Conservation (phyloP, 495 filamentous ascomycete species). For the Aspergillus cristatus region DNA sequence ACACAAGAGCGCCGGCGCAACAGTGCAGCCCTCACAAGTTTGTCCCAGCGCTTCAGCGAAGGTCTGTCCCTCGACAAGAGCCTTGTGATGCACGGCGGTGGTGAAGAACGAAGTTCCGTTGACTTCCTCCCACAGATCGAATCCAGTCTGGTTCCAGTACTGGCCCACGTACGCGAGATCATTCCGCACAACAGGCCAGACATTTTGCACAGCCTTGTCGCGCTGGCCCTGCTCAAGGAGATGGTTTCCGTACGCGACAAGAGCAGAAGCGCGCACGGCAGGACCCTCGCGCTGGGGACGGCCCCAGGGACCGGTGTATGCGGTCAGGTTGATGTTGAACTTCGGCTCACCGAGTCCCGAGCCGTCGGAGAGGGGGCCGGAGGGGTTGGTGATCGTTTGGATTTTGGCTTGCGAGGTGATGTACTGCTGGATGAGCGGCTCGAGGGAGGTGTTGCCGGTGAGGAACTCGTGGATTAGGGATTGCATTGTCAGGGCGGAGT, state of each 20-base stretch:
- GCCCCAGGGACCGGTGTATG: conserved; percentile 51
- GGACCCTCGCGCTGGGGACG: conserved; percentile 54
- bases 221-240: conserved; percentile 31
- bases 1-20: conserved; percentile 43
- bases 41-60: conserved; percentile 41
- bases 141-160: conserved; percentile 51
- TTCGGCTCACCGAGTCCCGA: conserved; percentile 55
- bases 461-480: conserved; percentile 43
- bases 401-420: conserved; percentile 45
- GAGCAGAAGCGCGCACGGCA: conserved; percentile 28
- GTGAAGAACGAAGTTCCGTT: conserved; percentile 54
- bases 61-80: conserved; percentile 54
- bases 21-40: conserved; percentile 35
- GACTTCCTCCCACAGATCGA: conserved; percentile 67
- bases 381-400: conserved; percentile 33
- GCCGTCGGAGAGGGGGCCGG: conserved; percentile 38
- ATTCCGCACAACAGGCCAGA: conserved; percentile 49
- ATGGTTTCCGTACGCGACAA: conserved; percentile 30
- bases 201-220: conserved; percentile 23
- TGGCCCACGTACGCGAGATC: conserved; percentile 57
- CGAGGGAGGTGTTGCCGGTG: conserved; percentile 33
- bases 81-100: conserved; percentile 43
- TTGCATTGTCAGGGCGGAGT: conserved; percentile 47
- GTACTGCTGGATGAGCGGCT: conserved; percentile 44
- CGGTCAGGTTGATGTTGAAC: conserved; percentile 43